Evolutionary conservation across 805 yeast species (phyloP).

Genomic region (Kluyveromyces lactis): DNA sequence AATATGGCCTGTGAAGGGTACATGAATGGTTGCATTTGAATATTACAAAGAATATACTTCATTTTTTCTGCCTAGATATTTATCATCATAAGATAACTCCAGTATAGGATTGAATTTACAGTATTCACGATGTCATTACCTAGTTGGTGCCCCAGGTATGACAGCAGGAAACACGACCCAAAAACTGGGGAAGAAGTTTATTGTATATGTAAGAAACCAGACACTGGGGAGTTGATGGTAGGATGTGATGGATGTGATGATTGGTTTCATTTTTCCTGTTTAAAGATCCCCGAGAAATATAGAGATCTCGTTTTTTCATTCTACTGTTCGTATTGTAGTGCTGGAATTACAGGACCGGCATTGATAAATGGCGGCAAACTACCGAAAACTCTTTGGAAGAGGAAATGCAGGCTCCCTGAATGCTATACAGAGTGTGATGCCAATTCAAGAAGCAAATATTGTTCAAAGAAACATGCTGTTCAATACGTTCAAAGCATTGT

Average conservation of each 20-base stretch:
- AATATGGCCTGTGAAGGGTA: no score
- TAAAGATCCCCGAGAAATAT: conserved; percentile 45
- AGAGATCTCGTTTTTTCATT: conserved; percentile 52
- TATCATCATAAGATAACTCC: no score
- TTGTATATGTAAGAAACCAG: conserved; percentile 74
- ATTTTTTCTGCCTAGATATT: no score
- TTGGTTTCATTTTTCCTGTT: conserved; percentile 85
- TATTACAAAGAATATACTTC: no score
- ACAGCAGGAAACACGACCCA: conserved; percentile 15
- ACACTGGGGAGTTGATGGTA: conserved; percentile 79
- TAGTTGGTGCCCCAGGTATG: conserved; percentile 27
- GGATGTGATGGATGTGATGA: conserved; percentile 93
- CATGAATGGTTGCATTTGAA: no score
- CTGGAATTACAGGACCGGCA: conserved; percentile 32
- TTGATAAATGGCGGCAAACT: conserved; percentile 10
- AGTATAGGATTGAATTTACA: background rate
- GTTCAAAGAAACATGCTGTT: conserved; percentile 64
- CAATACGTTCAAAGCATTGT: conserved; percentile 13
- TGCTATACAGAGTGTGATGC: conserved; percentile 37
- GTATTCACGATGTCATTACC: conserved; percentile 14
- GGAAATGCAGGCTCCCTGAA: conserved; percentile 54
- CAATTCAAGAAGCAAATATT: conserved; percentile 50
- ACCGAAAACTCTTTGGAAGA: conserved; percentile 60
- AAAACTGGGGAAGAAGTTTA: conserved; percentile 49
- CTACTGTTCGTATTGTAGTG: conserved; percentile 66